Base-by-base conservation (phyloP, 2,329 filamentous ascomycete species). In the Xylaria sp. region DNA sequence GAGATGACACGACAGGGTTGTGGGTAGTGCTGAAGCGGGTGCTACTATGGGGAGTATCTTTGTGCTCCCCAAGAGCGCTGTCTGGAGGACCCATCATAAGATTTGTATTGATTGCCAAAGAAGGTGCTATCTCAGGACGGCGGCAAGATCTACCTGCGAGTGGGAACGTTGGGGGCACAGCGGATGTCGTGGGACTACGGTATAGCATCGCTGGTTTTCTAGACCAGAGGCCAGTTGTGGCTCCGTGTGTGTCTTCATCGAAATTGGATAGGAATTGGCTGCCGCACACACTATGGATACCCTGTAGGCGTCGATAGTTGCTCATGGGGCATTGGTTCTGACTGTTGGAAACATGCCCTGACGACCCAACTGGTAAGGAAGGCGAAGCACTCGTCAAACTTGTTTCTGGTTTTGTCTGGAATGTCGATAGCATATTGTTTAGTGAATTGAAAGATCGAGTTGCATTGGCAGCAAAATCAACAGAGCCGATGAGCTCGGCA, bases 41-140 rank as follows among this genome's bases (percentile, higher is more conserved):
- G 16, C 16, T 34, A 34, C 16, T 13, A 34, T 13, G 6, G 6
- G 8, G 8, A 34, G 29, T 34, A 34, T 4, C 29, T 13, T 34
- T 13, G 29, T 34, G n/a, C 11, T 34, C 4, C 9, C 6, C 29
- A 34, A 13, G 29, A n/a, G n/a, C n/a, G n/a, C n/a, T n/a, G n/a
- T n/a, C n/a, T n/a, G n/a, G n/a, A n/a, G n/a, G n/a, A n/a, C 16
- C 29, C 5, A 34, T 13, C 9, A 34, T 11, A 4, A 13, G 16
- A 13, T 34, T 17, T 39, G 52, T 58, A 2, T 51, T 21, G 24
- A 59, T 2, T 38, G 20, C 43, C 7, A 55, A 20, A 4, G 29
- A 44, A 11, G 47, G 42, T 4, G 19, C 18, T 40, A 17, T 26
- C 6, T 18, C 34, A 37, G 13, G 3, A 37, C 19, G 17, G 21